Evolutionary conservation across 306 rosid species (phyloP), one percentile per base, ranked within the genome.

Genomic region (Begonia peltatifolia): DNA sequence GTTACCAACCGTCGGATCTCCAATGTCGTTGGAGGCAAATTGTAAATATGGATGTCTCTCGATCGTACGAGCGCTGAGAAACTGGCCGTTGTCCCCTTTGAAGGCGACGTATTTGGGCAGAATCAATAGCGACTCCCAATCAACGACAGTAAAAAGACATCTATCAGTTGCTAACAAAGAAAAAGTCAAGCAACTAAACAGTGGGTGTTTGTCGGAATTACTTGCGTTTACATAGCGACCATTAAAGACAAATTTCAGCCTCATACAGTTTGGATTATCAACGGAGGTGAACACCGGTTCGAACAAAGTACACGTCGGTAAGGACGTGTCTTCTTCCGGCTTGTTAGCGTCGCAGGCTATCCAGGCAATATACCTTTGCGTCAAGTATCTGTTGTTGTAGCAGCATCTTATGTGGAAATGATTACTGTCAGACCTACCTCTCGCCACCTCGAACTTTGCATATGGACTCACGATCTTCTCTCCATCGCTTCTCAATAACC

Each of bases 391-490:
- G 30, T 43, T 56, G 12, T 56, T 56, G 60, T 56, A 56, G n/a
- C 51, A 56, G 6, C 41, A 43, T 3, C 62, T 57, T 46, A 57
- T 57, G 6, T 57, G 42, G n/a, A 57, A 8, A 6, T 42, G 30
- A 1, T 14, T 1, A 3, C 53, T 38, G 0, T 3, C 12, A 2
- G 17, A 44, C 47, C 25, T n/a, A 0, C 52, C 23, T 2, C 3
- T 41, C 23, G 47, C 63, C 15, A 68, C 10, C 3, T 62, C 42
- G 9, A 49, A 68, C 46, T 68, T 68, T 3, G 63, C 44, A 9
- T 49, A 50, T 0, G 60, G 66, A 2, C 67, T 56, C 9, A 43
- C 54, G 0, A 57, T 54, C 16, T 55, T 42, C 10, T 68, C 60
- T 6, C 63, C 43, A 4, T 25, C 30, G 36, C 12, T 54, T 10